Percentiles rank a stretch among this genome's conserved stretches.
phyloP scores from a whole-genome alignment of 1,284 basidiomycete species.

The Microbotryomycetes sp. region DNA sequence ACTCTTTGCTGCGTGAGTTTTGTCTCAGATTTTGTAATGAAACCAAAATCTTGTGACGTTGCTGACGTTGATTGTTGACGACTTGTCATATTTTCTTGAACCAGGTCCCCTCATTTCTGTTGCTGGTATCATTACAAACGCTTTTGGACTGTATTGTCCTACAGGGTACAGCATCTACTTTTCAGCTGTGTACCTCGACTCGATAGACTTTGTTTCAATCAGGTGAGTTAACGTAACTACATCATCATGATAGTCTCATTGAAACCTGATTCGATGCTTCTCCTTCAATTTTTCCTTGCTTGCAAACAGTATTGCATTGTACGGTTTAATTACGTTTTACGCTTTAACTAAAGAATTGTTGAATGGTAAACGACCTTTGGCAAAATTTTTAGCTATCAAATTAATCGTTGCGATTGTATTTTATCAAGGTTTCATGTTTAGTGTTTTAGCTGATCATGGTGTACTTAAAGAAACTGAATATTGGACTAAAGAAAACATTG shows the following conservation, averaged over 20 bases:
- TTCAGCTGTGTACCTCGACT: conserved; percentile 57
- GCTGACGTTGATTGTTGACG: not conserved
- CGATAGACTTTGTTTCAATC: conserved; percentile 68
- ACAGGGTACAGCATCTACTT: conserved; percentile 24
- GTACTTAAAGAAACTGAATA: conserved; percentile 53
- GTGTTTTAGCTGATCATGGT: conserved; percentile 40
- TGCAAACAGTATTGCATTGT: conserved; percentile 44
- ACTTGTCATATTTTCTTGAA: conserved; percentile 48
- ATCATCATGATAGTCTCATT: not conserved
- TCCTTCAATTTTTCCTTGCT: conserved; percentile 54
- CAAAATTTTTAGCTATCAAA: conserved; percentile 77
- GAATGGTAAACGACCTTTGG: conserved; percentile 62
- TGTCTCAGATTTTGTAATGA: not conserved
- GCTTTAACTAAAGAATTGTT: conserved; percentile 70
- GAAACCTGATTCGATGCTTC: not conserved
- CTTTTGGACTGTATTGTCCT: conserved; percentile 57
- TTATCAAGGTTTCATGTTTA: conserved; percentile 43
- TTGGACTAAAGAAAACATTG: conserved; percentile 57
- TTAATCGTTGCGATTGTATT: conserved; percentile 55
- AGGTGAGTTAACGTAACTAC: conserved; percentile 47
- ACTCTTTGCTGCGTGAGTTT: conserved; percentile 61
- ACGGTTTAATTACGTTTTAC: conserved; percentile 59
- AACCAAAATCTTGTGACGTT: conserved; percentile 1
- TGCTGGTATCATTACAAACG: conserved; percentile 66
- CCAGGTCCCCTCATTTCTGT: conserved; percentile 51